Percentiles rank a stretch among this genome's conserved stretches.
These are phyloP conservation scores for Syncephalastrum sp. DNA, from an alignment of 371 early-diverging fungal species.

Conservation along the genomic window DNA sequence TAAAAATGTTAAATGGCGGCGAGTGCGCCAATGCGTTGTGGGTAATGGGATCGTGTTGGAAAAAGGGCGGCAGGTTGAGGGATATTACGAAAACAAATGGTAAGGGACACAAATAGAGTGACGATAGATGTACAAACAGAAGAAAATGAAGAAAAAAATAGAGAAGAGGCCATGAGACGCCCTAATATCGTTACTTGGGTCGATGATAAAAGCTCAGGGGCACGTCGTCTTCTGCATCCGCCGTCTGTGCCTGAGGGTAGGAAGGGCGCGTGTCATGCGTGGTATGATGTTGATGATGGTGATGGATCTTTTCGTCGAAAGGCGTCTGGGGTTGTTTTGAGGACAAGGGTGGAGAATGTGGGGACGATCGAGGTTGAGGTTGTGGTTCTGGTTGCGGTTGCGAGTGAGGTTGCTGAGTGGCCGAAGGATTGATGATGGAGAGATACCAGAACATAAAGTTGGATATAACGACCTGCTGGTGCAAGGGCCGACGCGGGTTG, in stretches of 20 bases:
- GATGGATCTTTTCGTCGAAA: conserved; percentile 13
- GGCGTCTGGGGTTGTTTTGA: conserved; percentile 26
- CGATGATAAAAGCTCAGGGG: conserved; percentile 27
- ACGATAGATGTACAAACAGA: too few species aligned
- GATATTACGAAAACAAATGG: too few species aligned
- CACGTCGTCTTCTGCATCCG: conserved; percentile 33
- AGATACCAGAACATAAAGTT: conserved; percentile 85
- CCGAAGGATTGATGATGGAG: conserved; percentile 52
- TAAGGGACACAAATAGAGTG: too few species aligned
- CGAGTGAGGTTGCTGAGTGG: conserved; percentile 78
- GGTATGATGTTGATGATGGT: conserved; percentile 2
- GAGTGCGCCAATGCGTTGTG: too few species aligned
- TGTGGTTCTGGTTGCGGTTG: conserved; percentile 74
- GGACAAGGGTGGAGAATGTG: conserved; percentile 87
- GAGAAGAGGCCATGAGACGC: neutral
- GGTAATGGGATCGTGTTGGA: too few species aligned
- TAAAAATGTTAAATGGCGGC: too few species aligned
- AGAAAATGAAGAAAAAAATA: neutral
- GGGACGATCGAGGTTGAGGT: conserved; percentile 65
- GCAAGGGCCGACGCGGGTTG: conserved; percentile 67
- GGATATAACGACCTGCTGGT: conserved; percentile 75
- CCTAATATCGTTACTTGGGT: neutral
- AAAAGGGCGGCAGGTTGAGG: neutral
- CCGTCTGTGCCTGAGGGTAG: neutral
- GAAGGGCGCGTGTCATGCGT: conserved; percentile 8